Evolutionary conservation across 2,329 filamentous ascomycete genomes (phyloP).

Genomic region (Fusarium bulbicola): DNA sequence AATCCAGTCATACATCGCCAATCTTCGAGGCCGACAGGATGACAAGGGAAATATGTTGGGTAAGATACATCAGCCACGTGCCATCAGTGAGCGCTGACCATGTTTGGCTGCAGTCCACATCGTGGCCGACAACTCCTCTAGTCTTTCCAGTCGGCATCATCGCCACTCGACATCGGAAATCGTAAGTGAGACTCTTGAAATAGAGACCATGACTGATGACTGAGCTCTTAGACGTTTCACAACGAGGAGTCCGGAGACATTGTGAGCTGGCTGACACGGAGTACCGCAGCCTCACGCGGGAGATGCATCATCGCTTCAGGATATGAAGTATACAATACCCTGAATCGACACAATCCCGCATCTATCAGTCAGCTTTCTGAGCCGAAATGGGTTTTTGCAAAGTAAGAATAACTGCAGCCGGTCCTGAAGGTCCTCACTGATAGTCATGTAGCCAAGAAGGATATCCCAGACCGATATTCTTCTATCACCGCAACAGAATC

Average conservation of each 20-base stretch:
- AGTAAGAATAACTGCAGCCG: slow-evolving; percentile 54
- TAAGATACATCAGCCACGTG: slow-evolving; percentile 35
- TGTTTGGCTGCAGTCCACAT: slow-evolving; percentile 59
- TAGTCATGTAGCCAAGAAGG: not conserved
- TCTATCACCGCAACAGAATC: slow-evolving; percentile 58
- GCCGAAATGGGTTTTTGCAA: slow-evolving; percentile 70
- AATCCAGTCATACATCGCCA: slow-evolving; percentile 70
- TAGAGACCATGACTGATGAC: accelerated
- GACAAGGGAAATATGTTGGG: slow-evolving; percentile 70
- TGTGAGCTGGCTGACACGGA: slow-evolving; percentile 71
- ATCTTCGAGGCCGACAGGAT: slow-evolving; percentile 69
- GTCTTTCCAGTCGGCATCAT: slow-evolving; percentile 61
- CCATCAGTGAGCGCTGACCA: accelerated
- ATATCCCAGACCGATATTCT: slow-evolving; percentile 64
- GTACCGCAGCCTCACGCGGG: slow-evolving; percentile 68
- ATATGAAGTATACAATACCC: slow-evolving; percentile 72
- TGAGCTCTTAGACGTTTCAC: slow-evolving; percentile 66
- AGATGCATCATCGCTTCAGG: slow-evolving; percentile 72
- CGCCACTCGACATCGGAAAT: slow-evolving; percentile 67
- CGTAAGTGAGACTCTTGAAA: slow-evolving; percentile 47
- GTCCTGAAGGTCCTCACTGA: accelerated
- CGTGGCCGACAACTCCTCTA: slow-evolving; percentile 62
- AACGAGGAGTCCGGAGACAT: slow-evolving; percentile 74
- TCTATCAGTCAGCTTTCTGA: slow-evolving; percentile 69
- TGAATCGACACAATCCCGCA: slow-evolving; percentile 60